These are phyloP conservation scores for Metschnikowia matae DNA, from an alignment of 805 yeast genomes.

Conservation along the genomic window DNA sequence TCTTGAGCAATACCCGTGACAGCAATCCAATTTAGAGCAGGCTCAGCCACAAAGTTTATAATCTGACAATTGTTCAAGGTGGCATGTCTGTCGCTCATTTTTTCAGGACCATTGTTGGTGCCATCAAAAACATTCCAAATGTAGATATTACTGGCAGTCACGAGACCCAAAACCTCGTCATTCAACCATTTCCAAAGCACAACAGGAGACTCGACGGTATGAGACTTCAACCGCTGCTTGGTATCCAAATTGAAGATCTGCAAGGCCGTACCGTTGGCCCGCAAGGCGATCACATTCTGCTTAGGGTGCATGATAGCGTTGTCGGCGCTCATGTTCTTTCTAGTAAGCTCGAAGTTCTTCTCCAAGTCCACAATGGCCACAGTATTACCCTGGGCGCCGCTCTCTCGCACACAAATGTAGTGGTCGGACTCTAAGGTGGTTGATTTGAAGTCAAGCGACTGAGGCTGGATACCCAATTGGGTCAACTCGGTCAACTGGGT, in stretches of 20 bases:
- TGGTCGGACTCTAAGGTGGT: constrained; percentile 92
- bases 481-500: constrained; percentile 91
- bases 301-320: constrained; percentile 94
- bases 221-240: constrained; percentile 85
- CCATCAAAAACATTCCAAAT: constrained; percentile 84
- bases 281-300: constrained; percentile 82
- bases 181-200: constrained; percentile 94
- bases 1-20: constrained; percentile 93
- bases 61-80: constrained; percentile 77
- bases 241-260: constrained; percentile 88
- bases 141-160: constrained; percentile 71
- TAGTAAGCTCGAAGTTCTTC: constrained; percentile 71
- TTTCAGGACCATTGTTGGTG: constrained; percentile 71
- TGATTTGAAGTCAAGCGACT: constrained; percentile 84
- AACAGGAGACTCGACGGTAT: constrained; percentile 81
- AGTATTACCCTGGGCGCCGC: constrained; percentile 62
- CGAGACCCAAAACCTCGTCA: constrained; percentile 69
- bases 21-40: constrained; percentile 86
- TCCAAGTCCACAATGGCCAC: constrained; percentile 89
- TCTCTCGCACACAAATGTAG: constrained; percentile 78
- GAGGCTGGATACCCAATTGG: constrained; percentile 77
- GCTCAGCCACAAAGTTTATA: constrained; percentile 83
- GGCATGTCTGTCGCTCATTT: constrained; percentile 79
- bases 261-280: constrained; percentile 94
- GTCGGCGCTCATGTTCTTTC: constrained; percentile 96